A percentile compares a stretch with the other conserved stretches of the same genome.
These are phyloP conservation scores for Monosporascus sp. DNA, from an alignment of 2,329 filamentous ascomycete species.

Conservation along the genomic window DNA sequence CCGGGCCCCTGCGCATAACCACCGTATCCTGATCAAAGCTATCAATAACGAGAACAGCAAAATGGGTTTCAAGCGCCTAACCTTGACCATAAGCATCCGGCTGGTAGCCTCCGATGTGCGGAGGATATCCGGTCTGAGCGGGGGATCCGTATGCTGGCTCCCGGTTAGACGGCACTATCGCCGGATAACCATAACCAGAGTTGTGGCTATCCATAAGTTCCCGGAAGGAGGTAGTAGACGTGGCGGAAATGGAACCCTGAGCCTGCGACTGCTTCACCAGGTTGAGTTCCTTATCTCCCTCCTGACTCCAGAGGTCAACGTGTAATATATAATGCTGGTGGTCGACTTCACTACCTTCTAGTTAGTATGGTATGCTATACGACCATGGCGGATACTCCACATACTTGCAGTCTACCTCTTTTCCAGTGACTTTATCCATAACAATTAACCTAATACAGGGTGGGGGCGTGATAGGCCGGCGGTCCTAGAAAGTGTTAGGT, in stretches of 20 bases:
- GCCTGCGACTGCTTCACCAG: conserved; percentile 60
- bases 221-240: conserved; percentile 69
- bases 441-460: conserved; percentile 85
- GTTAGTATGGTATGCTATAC: conserved; percentile 6
- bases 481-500: conserved; percentile 56
- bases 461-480: conserved; percentile 90
- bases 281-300: conserved; percentile 60
- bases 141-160: conserved; percentile 18
- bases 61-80: conserved; percentile 5
- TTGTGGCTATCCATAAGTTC: conserved; percentile 24
- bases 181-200: conserved; percentile 22
- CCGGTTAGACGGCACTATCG: conserved; percentile 24
- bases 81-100: conserved; percentile 24
- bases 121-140: conserved; percentile 18
- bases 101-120: conserved; percentile 22
- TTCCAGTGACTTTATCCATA: conserved; percentile 65
- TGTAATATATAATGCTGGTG: conserved; percentile 37
- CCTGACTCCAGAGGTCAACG: conserved; percentile 64
- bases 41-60: neutral
- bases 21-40: conserved; percentile 13
- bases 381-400: conserved; percentile 24
- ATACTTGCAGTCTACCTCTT: conserved; percentile 80
- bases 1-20: conserved; percentile 12
- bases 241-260: conserved; percentile 73
- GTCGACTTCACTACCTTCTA: conserved; percentile 18